phyloP scores from a whole-genome alignment of 306 rosid species.

The Clitoria ternatea region DNA sequence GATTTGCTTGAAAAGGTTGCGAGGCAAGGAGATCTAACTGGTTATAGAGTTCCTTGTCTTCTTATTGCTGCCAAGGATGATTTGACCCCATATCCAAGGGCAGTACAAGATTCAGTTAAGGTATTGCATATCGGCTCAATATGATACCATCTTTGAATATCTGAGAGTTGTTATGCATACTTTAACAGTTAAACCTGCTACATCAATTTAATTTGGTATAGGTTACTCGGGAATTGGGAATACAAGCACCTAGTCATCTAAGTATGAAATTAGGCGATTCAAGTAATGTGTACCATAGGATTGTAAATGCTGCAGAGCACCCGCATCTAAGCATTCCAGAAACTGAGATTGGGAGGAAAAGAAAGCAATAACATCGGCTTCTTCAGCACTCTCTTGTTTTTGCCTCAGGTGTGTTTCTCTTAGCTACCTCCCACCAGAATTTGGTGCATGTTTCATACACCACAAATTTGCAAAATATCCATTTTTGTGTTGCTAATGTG shows the following conservation, averaged over 20 bases:
- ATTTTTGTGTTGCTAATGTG: background rate
- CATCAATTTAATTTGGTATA: conserved; percentile 29
- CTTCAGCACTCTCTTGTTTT: conserved; percentile 66
- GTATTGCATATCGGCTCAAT: conserved; percentile 35
- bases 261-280: conserved; percentile 67
- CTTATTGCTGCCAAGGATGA: conserved; percentile 90
- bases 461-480: background rate
- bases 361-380: conserved; percentile 67
- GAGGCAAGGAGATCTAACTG: conserved; percentile 72
- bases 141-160: conserved; percentile 10
- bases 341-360: conserved; percentile 80
- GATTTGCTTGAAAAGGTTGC: conserved; percentile 83
- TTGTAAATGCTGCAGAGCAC: conserved; percentile 63
- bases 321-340: conserved; percentile 88
- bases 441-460: background rate
- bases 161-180: background rate
- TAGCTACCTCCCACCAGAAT: conserved; percentile 11
- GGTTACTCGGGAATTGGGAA: conserved; percentile 83
- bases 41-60: conserved; percentile 80
- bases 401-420: conserved; percentile 64
- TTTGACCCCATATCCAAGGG: conserved; percentile 77
- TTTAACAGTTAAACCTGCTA: background rate
- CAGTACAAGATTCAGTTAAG: conserved; percentile 82
- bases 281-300: conserved; percentile 59
- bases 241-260: conserved; percentile 72